Conservation (phyloP, 2,329 filamentous ascomycete species). For the Tolypocladium cylindrosporum region DNA sequence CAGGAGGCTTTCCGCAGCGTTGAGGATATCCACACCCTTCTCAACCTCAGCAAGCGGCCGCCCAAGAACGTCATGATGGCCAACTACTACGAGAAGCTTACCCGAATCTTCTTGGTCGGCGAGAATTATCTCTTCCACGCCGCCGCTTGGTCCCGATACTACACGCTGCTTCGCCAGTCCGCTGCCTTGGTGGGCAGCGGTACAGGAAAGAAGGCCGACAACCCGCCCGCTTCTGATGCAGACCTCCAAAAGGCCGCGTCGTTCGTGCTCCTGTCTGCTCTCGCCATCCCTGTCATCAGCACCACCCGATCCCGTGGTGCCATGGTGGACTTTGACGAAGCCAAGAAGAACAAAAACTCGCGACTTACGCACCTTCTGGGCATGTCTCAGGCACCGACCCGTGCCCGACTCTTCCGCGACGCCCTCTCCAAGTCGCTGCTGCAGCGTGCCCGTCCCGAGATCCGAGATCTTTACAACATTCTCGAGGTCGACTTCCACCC, state of each 20-base stretch:
- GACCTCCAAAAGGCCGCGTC: conserved; percentile 92
- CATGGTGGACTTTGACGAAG: conserved; percentile 93
- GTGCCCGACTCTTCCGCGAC: conserved; percentile 88
- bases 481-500: conserved; percentile 99
- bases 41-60: conserved; percentile 95
- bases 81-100: conserved; percentile 99
- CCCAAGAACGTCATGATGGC: conserved; percentile 99
- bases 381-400: conserved; percentile 82
- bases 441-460: conserved; percentile 86
- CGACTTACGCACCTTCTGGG: conserved; percentile 91
- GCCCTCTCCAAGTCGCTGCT: conserved; percentile 90
- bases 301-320: conserved; percentile 92
- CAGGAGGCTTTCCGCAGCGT: conserved; percentile 99
- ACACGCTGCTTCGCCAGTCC: conserved; percentile 89
- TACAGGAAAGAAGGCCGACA: conserved; percentile 87
- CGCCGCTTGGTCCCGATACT: conserved; percentile 94
- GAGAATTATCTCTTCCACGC: conserved; percentile 99
- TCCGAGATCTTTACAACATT: conserved; percentile 95
- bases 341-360: conserved; percentile 97
- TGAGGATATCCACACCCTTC: conserved; percentile 94
- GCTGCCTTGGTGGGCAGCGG: conserved; percentile 72
- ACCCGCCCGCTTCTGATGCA: conserved; percentile 77
- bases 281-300: conserved; percentile 99
- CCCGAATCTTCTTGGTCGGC: conserved; percentile 94
- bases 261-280: conserved; percentile 86